Base-by-base conservation (phyloP, 2,329 filamentous ascomycete species). In the Aspergillus jensenii region DNA sequence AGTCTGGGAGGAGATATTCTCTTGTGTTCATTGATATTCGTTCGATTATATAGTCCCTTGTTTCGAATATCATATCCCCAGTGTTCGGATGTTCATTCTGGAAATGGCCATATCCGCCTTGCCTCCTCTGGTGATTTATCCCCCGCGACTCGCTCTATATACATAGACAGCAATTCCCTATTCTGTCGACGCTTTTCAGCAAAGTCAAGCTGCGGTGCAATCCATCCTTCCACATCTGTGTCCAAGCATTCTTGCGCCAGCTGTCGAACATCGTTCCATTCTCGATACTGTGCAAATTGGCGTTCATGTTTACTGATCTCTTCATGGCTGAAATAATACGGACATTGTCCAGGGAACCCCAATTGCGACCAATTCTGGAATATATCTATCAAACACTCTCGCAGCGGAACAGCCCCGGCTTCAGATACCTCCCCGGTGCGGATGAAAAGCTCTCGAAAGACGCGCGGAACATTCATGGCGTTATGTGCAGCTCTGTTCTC, bases 141-240 rank as follows among this genome's bases (percentile, higher is more conserved):
- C 45, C 57, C 52, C 0, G 41, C 25, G 52, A 59, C 58, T 49
- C 21, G 12, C 35, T 8, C 12, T 1, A 37, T 55, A 27, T 60
- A 66, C 40, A 65, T 45, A 35, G 59, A 21, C 23, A 62, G 62
- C 4, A 65, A 41, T 33, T 62, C 59, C 8, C 35, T 40, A 41
- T 66, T 58, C 33, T 49, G 60, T 52, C 27, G 43, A 39, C 52
- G 31, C 14, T 64, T 60, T 31, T 59, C 55, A 6, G 56, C 51
- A 55, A 65, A 63, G 41, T 67, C 60, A 50, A 60, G 59, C 9
- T 60, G 58, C 4, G 63, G 63, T 3, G 59, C 37, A 14, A 67
- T 21, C 63, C 63, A 64, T 8, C 65, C 63, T 7, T 64, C 62
- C 19, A 59, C 60, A 61, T 67, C 60, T 21, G 62, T 35, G 12